Evolutionary conservation across 2,329 filamentous ascomycete species (phyloP).

Genomic region (Pseudofabraea citricarpa): DNA sequence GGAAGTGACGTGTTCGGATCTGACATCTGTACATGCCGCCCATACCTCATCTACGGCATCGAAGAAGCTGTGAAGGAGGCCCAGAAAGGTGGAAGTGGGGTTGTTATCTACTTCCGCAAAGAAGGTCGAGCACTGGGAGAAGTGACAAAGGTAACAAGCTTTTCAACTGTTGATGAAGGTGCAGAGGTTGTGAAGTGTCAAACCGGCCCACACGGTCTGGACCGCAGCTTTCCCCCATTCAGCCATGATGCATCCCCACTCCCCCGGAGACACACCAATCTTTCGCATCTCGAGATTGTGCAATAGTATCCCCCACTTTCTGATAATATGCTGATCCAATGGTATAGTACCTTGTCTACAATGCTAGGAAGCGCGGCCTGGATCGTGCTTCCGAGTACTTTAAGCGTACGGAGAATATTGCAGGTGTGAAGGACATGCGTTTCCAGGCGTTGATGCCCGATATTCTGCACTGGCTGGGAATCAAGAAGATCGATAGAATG

Average conservation of each 20-base stretch:
- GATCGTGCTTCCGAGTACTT: slow-evolving; percentile 91
- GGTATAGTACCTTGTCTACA: slow-evolving; percentile 55
- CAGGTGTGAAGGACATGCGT: slow-evolving; percentile 93
- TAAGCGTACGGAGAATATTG: slow-evolving; percentile 95
- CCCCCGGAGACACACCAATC: too few species aligned
- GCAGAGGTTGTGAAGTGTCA: slow-evolving; percentile 71
- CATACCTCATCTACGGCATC: slow-evolving; percentile 94
- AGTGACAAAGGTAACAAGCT: slow-evolving; percentile 44
- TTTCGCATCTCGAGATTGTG: too few species aligned
- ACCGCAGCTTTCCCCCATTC: slow-evolving; percentile 91
- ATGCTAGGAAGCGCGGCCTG: slow-evolving; percentile 73
- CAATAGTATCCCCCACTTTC: slow-evolving; percentile 9
- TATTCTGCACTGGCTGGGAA: slow-evolving; percentile 95
- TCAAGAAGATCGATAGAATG: slow-evolving; percentile 98
- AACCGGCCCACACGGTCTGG: slow-evolving; percentile 94
- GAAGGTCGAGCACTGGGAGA: slow-evolving; percentile 92
- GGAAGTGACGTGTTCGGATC: slow-evolving; percentile 97
- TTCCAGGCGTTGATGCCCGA: slow-evolving; percentile 98
- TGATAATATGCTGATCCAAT: slow-evolving; percentile 14
- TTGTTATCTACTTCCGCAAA: slow-evolving; percentile 98
- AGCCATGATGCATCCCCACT: too few species aligned
- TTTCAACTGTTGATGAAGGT: slow-evolving; percentile 69
- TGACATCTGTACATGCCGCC: slow-evolving; percentile 94
- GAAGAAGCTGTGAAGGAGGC: slow-evolving; percentile 97
- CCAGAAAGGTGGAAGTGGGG: slow-evolving; percentile 86